phyloP scores from a whole-genome alignment of 306 rosid genomes.

The Cicer yamashitae region DNA sequence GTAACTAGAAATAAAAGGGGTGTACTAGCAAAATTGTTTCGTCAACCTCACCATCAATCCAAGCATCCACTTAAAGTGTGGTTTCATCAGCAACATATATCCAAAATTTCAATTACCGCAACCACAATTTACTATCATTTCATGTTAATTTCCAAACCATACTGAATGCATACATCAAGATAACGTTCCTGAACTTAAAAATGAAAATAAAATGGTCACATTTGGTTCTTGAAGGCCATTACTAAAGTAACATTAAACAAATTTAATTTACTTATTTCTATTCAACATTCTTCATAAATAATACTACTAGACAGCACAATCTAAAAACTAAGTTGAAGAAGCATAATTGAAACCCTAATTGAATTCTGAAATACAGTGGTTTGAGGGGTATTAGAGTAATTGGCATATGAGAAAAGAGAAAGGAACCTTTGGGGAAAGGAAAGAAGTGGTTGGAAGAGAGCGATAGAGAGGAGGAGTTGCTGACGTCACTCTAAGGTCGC shows the following conservation, averaged over 20 bases:
- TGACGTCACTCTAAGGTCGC: constrained; percentile 79
- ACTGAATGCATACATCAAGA: constrained; percentile 11
- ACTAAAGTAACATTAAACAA: not conserved
- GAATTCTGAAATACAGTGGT: constrained; percentile 12
- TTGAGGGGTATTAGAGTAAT: not conserved
- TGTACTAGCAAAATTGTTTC: no score
- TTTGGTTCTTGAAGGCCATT: constrained; percentile 19
- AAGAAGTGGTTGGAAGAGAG: constrained; percentile 56
- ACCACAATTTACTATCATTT: not conserved
- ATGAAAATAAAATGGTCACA: not conserved
- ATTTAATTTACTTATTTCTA: not conserved
- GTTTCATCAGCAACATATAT: not conserved
- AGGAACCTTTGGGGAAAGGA: constrained; percentile 68
- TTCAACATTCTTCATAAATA: not conserved
- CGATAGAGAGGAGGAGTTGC: constrained; percentile 68
- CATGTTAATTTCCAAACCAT: constrained; percentile 14
- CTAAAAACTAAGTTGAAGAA: constrained; percentile 5
- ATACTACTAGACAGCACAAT: not conserved
- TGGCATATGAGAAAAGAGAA: constrained; percentile 4
- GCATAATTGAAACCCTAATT: constrained; percentile 37
- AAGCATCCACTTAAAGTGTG: not conserved
- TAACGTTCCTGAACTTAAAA: not conserved
- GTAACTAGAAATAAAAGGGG: no score
- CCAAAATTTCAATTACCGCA: not conserved
- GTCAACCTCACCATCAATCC: not conserved